Percentiles rank a stretch among this genome's conserved stretches.
Conservation (phyloP, 768 basidiomycete genomes). For the Hericium coralloides region DNA sequence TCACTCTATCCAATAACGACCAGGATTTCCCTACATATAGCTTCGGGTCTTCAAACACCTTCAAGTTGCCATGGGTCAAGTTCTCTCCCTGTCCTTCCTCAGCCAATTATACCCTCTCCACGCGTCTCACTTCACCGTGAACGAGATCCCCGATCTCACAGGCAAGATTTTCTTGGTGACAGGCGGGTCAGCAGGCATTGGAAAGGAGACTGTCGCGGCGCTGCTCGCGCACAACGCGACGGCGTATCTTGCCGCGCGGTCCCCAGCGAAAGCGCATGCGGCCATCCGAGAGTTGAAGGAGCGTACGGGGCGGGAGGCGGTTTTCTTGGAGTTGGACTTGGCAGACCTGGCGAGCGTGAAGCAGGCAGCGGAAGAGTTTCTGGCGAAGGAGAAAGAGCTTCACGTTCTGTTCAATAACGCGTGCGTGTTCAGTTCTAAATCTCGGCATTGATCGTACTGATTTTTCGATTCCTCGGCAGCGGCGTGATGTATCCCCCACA, state of each 20-base stretch:
- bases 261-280: slow-evolving; percentile 16
- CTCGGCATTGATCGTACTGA: neutral
- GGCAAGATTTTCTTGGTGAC: neutral
- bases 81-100: neutral
- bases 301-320: slow-evolving; percentile 23
- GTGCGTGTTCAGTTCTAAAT: slow-evolving; percentile 9
- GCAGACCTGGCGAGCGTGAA: slow-evolving; percentile 16
- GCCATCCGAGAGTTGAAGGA: slow-evolving; percentile 24
- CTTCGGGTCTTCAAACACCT: no score
- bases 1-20: no score
- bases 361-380: slow-evolving; percentile 17
- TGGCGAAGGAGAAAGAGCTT: slow-evolving; percentile 8
- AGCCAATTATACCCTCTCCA: neutral
- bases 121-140: neutral
- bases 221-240: slow-evolving; percentile 2
- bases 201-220: slow-evolving; percentile 12
- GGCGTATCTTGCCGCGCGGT: slow-evolving; percentile 29
- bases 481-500: slow-evolving; percentile 17
- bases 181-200: slow-evolving; percentile 17
- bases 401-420: slow-evolving; percentile 17
- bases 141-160: slow-evolving; percentile 1
- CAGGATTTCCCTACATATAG: no score
- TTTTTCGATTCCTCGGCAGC: slow-evolving; percentile 1
- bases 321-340: slow-evolving; percentile 23
- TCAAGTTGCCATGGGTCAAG: no score